Base-by-base conservation (phyloP, 208 protist genomes). In the Acanthamoeba lenticulata region DNA sequence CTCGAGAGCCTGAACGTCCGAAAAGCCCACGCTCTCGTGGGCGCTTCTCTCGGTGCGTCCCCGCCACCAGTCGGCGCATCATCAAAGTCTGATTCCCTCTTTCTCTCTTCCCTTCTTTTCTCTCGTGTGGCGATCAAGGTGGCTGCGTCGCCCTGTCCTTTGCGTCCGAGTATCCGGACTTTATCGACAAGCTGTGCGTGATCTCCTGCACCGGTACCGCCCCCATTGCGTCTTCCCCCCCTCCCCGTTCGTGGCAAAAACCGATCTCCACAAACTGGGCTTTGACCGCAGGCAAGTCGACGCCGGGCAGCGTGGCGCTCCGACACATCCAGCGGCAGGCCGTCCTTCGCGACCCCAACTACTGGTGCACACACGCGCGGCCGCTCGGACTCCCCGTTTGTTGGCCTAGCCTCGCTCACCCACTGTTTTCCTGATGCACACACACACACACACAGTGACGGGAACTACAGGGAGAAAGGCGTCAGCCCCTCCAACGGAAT, bases 111-210 rank as follows among this genome's bases (percentile, higher is more conserved):
- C 1, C n/a, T 60, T 36, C 15, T 24, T 60, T n/a, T n/a, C n/a
- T n/a, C n/a, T n/a, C n/a, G n/a, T n/a, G n/a, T n/a, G n/a, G n/a
- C n/a, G n/a, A n/a, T n/a, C 4, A 19, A 93, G 88, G 88, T 38
- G 88, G 88, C 6, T 93, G 88, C 29, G 62, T 81, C 40, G 88
- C 88, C 1, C 47, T 93, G 34, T 93, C 88, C 32, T 93, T 93
- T 79, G 88, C 88, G 2, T 72, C 88, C 7, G 88, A 93, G 44
- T 93, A 81, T 55, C 67, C 88, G 7, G 60, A 93, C 47, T 93
- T 93, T 79, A 60, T 93, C 1, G 88, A 93, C 67, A 93, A 93
- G 42, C 60, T 93, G 5, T 93, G 88, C 45, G 88, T 93, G n/a
- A 93, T 93, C 36, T 81, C 55, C 29, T 93, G 88, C 62, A 93